These are phyloP conservation scores for Jackrogersella multiformis DNA, from an alignment of 495 filamentous ascomycete genomes.

Conservation along the genomic window DNA sequence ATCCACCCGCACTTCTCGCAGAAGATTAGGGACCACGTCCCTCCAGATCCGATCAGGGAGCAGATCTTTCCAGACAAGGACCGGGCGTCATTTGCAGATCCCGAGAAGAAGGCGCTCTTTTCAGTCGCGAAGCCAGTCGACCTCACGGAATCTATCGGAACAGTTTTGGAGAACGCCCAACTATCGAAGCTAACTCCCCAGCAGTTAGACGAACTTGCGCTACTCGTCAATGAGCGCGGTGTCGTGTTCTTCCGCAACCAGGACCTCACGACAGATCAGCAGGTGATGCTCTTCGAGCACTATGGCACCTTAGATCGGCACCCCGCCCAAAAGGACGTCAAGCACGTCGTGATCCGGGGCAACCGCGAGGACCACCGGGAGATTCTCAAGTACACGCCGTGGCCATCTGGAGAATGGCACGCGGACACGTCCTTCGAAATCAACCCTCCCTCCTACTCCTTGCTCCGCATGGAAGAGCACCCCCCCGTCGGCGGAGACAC, in stretches of 20 bases:
- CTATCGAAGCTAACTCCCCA: constrained; percentile 53
- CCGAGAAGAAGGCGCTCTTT: constrained; percentile 60
- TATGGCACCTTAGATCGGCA: constrained; percentile 61
- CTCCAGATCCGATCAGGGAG: constrained; percentile 56
- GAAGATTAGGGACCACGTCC: constrained; percentile 58
- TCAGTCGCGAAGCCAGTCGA: constrained; percentile 55
- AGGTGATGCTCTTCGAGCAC: constrained; percentile 63
- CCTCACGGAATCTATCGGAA: constrained; percentile 64
- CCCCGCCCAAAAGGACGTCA: constrained; percentile 60
- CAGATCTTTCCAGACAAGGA: constrained; percentile 56
- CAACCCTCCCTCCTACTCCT: constrained; percentile 62
- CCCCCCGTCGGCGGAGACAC: constrained; percentile 64
- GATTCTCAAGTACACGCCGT: constrained; percentile 39
- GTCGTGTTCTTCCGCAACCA: constrained; percentile 63
- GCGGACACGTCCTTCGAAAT: constrained; percentile 63
- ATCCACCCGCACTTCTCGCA: constrained; percentile 73
- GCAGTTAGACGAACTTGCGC: constrained; percentile 58
- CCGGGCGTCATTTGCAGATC: constrained; percentile 61
- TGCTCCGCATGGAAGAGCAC: constrained; percentile 65
- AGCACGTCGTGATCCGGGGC: constrained; percentile 37
- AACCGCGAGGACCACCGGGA: constrained; percentile 45
- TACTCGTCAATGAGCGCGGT: constrained; percentile 57
- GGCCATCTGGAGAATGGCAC: constrained; percentile 58
- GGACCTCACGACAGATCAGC: constrained; percentile 60
- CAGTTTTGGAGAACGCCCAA: constrained; percentile 58